Conservation (phyloP, 139 green algal species). For the Limnomonas spitsbergensis region DNA sequence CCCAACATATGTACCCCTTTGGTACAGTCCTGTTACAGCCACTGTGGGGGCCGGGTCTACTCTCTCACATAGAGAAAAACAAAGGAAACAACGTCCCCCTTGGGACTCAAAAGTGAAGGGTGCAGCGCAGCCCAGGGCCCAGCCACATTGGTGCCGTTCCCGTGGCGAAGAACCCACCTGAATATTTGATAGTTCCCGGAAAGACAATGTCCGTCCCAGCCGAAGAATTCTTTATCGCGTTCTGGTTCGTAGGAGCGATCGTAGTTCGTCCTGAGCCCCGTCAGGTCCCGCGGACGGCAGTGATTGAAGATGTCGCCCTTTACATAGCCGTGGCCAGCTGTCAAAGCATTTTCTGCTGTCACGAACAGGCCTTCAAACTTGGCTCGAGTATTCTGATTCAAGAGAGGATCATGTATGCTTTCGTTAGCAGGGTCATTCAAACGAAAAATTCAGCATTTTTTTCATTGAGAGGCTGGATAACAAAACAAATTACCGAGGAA, state of each 20-base stretch:
- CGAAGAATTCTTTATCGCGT: neutral
- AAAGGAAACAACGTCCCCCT: neutral
- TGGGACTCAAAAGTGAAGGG: neutral
- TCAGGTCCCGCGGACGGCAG: neutral
- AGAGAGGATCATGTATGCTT: no score
- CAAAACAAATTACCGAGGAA: no score
- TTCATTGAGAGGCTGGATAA: no score
- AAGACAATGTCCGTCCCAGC: neutral
- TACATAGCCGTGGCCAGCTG: neutral
- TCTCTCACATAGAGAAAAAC: neutral
- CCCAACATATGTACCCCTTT: neutral
- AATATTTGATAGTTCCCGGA: constrained; percentile 1
- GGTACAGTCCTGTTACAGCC: neutral
- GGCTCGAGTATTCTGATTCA: no score
- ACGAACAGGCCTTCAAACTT: neutral
- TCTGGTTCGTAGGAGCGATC: neutral
- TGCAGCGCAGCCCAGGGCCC: neutral
- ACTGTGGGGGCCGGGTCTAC: neutral
- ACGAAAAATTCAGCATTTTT: no score
- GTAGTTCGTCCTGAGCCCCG: neutral
- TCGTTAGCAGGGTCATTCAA: no score
- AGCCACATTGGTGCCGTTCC: neutral
- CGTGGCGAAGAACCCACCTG: neutral
- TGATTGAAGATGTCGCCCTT: neutral
- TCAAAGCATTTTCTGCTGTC: neutral